Conservation (phyloP, 2,329 filamentous ascomycete genomes). For the Calonectria crousiana region DNA sequence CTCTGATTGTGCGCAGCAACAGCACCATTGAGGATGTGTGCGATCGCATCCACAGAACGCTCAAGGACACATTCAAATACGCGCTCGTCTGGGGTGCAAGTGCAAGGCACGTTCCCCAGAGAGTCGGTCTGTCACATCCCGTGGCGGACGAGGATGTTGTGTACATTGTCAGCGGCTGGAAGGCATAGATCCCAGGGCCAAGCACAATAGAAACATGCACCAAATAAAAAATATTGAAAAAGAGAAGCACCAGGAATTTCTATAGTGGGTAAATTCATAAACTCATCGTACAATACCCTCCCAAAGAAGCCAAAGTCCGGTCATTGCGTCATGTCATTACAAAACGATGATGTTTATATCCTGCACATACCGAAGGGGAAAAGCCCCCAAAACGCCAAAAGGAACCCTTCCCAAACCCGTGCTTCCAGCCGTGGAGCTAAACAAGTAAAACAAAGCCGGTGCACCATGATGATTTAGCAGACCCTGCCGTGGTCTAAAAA, state of each 20-base stretch:
- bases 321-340: conserved; percentile 48
- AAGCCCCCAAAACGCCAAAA: conserved; percentile 39
- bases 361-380: conserved; percentile 33
- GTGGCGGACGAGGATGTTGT: conserved; percentile 80
- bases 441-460: conserved; percentile 28
- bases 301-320: conserved; percentile 36
- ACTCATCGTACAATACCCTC: conserved; percentile 36
- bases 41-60: conserved; percentile 89
- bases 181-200: conserved; percentile 57
- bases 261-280: conserved; percentile 34
- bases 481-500: conserved; percentile 30
- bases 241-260: conserved; percentile 15
- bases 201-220: not conserved
- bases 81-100: conserved; percentile 98
- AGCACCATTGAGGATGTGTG: conserved; percentile 97
- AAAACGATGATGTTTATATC: conserved; percentile 38
- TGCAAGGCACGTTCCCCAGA: conserved; percentile 92
- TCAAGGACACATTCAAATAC: conserved; percentile 99
- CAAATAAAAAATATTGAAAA: conserved; percentile 17
- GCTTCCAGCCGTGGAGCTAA: conserved; percentile 35
- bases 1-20: conserved; percentile 89
- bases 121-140: conserved; percentile 86
- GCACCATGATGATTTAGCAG: conserved; percentile 26
- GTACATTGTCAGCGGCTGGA: conserved; percentile 75
- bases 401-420: conserved; percentile 31